phyloP scores from a whole-genome alignment of 2,329 filamentous ascomycete species.

The Emergomyces orientalis region DNA sequence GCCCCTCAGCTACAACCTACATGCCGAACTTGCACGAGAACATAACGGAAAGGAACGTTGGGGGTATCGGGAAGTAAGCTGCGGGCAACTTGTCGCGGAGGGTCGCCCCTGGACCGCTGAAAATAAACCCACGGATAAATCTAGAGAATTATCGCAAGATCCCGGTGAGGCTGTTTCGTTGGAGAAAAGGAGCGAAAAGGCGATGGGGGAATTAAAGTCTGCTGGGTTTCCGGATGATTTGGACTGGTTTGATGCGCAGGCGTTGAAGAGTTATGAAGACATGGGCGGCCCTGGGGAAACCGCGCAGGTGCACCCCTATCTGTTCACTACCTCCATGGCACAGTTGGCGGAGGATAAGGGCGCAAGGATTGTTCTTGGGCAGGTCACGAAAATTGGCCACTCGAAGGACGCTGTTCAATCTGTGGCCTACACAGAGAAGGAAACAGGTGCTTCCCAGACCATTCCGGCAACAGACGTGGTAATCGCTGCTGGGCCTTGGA shows the following conservation, averaged over 20 bases:
- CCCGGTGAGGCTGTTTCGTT: slow-evolving; percentile 40
- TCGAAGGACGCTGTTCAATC: slow-evolving; percentile 45
- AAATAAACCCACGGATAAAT: slow-evolving; percentile 11
- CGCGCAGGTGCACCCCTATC: slow-evolving; percentile 85
- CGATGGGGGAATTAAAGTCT: slow-evolving; percentile 43
- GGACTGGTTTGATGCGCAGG: slow-evolving; percentile 68
- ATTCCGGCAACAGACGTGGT: slow-evolving; percentile 52
- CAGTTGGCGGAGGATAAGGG: slow-evolving; percentile 62
- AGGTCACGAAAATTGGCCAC: slow-evolving; percentile 59
- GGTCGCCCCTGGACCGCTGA: slow-evolving; percentile 30
- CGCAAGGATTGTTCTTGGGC: slow-evolving; percentile 56
- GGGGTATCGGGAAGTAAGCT: slow-evolving; percentile 75
- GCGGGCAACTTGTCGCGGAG: slow-evolving; percentile 54
- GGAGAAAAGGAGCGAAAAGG: slow-evolving; percentile 47
- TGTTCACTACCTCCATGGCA: slow-evolving; percentile 81
- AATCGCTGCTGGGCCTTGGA: slow-evolving; percentile 56
- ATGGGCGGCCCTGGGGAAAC: slow-evolving; percentile 78
- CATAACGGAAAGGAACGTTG: slow-evolving; percentile 69
- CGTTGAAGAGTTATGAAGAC: slow-evolving; percentile 61
- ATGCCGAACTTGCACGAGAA: slow-evolving; percentile 73
- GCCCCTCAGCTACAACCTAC: slow-evolving; percentile 73
- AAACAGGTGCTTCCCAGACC: slow-evolving; percentile 39
- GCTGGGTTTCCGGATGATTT: slow-evolving; percentile 64
- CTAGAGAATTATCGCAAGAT: slow-evolving; percentile 16
- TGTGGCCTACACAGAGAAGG: slow-evolving; percentile 54